These are phyloP conservation scores for Globisporangium orthogonon DNA, from an alignment of 352 stramenopile genomes.

Conservation along the genomic window DNA sequence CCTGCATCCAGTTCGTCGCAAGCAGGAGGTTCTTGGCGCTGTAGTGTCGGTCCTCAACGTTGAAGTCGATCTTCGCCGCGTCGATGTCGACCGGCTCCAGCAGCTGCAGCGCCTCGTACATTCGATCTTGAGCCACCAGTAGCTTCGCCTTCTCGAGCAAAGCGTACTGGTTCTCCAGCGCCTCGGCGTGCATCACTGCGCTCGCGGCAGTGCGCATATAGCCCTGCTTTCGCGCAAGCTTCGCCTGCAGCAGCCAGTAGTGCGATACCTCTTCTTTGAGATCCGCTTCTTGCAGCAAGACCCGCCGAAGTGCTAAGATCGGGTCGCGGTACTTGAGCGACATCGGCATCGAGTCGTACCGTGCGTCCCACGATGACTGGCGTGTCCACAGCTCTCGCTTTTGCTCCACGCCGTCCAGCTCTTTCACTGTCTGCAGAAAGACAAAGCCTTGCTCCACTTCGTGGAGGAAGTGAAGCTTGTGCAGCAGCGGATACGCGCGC, in stretches of 20 bases:
- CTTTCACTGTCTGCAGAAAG: conserved; percentile 24
- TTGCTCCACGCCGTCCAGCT: conserved; percentile 2
- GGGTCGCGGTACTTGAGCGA: conserved; percentile 80
- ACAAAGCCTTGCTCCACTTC: conserved; percentile 72
- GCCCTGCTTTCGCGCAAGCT: conserved; percentile 78
- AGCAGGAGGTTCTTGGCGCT: conserved; percentile 89
- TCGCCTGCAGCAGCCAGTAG: conserved; percentile 82
- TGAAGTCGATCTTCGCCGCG: conserved; percentile 60
- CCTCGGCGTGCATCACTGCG: conserved; percentile 82
- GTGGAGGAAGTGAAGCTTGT: conserved; percentile 74
- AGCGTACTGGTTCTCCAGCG: conserved; percentile 67
- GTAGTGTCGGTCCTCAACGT: conserved; percentile 66
- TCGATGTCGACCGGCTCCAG: conserved; percentile 80
- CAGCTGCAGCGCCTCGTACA: conserved; percentile 82
- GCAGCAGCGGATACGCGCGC: conserved; percentile 62
- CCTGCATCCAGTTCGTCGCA: conserved; percentile 95
- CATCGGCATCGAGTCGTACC: conserved; percentile 66
- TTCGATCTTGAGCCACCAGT: conserved; percentile 71
- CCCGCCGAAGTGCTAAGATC: conserved; percentile 73
- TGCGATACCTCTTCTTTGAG: conserved; percentile 58
- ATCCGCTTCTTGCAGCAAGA: conserved; percentile 67
- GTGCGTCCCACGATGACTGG: conserved; percentile 61
- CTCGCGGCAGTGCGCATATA: conserved; percentile 76
- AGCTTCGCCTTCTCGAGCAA: conserved; percentile 76
- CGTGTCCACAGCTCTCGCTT: conserved; percentile 40